These are phyloP conservation scores for Gaertneriomyces semiglobifer DNA, from an alignment of 192 early-diverging fungal genomes.

Conservation along the genomic window DNA sequence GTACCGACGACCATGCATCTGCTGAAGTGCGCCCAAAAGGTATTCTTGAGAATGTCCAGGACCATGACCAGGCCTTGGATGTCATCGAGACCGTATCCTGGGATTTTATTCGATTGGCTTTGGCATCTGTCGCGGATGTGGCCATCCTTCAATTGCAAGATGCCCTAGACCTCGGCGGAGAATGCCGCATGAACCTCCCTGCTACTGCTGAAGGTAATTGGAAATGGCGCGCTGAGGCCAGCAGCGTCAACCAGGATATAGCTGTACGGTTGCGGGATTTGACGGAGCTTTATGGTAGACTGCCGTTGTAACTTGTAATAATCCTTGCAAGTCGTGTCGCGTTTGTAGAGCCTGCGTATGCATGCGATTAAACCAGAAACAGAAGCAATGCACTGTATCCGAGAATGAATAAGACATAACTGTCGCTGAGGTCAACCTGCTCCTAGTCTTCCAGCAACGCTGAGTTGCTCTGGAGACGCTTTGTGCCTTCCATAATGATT, in stretches of 20 bases:
- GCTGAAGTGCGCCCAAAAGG: too few relatives aligned
- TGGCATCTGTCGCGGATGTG: slow-evolving; percentile 22
- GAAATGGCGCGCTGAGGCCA: slow-evolving; percentile 14
- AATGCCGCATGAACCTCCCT: slow-evolving; percentile 25
- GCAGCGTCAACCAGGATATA: slow-evolving; percentile 17
- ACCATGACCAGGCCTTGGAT: neutral
- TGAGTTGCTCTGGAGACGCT: too few relatives aligned
- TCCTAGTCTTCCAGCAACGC: too few relatives aligned
- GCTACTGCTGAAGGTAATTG: slow-evolving; percentile 29
- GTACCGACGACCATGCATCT: neutral
- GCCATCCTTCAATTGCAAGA: slow-evolving; percentile 31
- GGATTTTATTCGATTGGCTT: slow-evolving; percentile 21
- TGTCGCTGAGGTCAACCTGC: too few relatives aligned
- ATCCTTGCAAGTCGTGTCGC: too few relatives aligned
- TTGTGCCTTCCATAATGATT: too few relatives aligned
- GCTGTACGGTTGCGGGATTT: slow-evolving; percentile 12
- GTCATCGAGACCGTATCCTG: slow-evolving; percentile 8
- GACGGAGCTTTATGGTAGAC: slow-evolving; percentile 21
- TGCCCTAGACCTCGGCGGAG: slow-evolving; percentile 24
- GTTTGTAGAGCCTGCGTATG: too few relatives aligned
- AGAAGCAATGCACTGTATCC: too few relatives aligned
- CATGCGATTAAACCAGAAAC: too few relatives aligned
- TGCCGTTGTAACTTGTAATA: neutral
- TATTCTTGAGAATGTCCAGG: too few relatives aligned
- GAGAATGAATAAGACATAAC: too few relatives aligned